phyloP scores from a whole-genome alignment of 441 rosid genomes.

The Jatropha multifida region DNA sequence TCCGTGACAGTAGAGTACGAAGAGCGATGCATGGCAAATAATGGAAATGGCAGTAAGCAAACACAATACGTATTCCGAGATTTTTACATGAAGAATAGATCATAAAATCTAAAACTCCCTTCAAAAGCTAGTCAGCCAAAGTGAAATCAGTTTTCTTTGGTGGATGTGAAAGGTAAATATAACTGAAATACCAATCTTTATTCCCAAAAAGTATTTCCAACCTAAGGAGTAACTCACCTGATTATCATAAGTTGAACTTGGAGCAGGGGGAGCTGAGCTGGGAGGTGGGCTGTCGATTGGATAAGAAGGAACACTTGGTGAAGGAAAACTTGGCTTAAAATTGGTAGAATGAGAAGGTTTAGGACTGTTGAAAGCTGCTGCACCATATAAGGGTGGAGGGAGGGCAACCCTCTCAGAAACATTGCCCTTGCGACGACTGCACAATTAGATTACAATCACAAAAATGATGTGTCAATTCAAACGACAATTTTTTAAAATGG shows the following conservation, averaged over 20 bases:
- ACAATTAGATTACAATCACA: constrained; percentile 3
- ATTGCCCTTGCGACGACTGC: constrained; percentile 52
- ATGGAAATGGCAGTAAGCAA: neutral
- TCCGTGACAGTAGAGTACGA: neutral
- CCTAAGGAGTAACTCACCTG: constrained; percentile 46
- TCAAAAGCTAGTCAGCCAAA: neutral
- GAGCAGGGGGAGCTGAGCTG: constrained; percentile 48
- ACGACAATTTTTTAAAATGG: neutral
- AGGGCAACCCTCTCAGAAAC: constrained; percentile 64
- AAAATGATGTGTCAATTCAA: neutral
- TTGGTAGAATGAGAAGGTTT: constrained; percentile 43
- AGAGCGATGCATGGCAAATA: neutral
- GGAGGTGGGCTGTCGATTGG: constrained; percentile 37
- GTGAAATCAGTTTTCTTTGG: neutral
- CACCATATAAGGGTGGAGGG: constrained; percentile 67
- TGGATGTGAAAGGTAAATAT: neutral
- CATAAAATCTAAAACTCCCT: neutral
- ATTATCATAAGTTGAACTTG: constrained; percentile 40
- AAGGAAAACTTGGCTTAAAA: constrained; percentile 36
- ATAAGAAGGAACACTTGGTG: constrained; percentile 26
- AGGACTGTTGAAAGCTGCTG: constrained; percentile 46
- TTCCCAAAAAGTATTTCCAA: neutral
- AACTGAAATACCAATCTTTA: neutral
- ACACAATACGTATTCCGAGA: neutral
- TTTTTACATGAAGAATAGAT: neutral